Evolutionary conservation across 441 rosid species (phyloP).

Genomic region (Capsella rubella): DNA sequence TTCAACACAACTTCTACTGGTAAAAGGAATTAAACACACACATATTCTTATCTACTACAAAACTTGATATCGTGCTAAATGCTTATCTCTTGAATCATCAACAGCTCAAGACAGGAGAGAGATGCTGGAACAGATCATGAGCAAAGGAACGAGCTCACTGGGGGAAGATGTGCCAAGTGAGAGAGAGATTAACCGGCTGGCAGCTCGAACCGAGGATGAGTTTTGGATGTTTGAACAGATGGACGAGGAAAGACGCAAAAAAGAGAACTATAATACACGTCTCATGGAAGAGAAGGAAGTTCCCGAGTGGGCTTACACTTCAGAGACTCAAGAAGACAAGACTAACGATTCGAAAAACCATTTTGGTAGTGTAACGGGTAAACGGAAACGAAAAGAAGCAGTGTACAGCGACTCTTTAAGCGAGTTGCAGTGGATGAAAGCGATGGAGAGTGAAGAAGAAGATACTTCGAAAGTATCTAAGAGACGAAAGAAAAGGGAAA

Average conservation of each 20-base stretch:
- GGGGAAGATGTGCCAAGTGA: slow-evolving; percentile 98
- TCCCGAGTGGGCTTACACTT: slow-evolving; percentile 91
- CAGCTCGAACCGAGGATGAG: slow-evolving; percentile 91
- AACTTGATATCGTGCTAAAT: slow-evolving; percentile 5
- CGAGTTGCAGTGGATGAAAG: slow-evolving; percentile 86
- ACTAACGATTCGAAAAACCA: slow-evolving; percentile 58
- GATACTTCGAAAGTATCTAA: slow-evolving; percentile 46
- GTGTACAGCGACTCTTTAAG: slow-evolving; percentile 80
- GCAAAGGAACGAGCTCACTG: slow-evolving; percentile 91
- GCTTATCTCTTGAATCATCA: slow-evolving; percentile 5
- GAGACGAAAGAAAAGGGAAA: slow-evolving; percentile 55
- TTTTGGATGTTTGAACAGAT: slow-evolving; percentile 89
- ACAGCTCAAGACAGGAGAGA: slow-evolving; percentile 97
- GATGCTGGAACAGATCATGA: slow-evolving; percentile 96
- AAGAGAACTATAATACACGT: slow-evolving; percentile 85
- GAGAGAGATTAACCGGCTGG: slow-evolving; percentile 96
- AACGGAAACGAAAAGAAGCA: slow-evolving; percentile 85
- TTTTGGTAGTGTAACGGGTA: slow-evolving; percentile 63
- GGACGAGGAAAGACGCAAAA: slow-evolving; percentile 89
- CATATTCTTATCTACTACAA: not conserved
- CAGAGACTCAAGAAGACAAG: slow-evolving; percentile 63
- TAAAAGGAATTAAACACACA: slow-evolving; percentile 43
- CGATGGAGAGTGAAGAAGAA: slow-evolving; percentile 88
- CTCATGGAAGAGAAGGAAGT: slow-evolving; percentile 98
- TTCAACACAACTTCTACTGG: slow-evolving; percentile 99